Evolutionary conservation across 768 basidiomycete genomes (phyloP).

Genomic region (Agaricus subrufescens): DNA sequence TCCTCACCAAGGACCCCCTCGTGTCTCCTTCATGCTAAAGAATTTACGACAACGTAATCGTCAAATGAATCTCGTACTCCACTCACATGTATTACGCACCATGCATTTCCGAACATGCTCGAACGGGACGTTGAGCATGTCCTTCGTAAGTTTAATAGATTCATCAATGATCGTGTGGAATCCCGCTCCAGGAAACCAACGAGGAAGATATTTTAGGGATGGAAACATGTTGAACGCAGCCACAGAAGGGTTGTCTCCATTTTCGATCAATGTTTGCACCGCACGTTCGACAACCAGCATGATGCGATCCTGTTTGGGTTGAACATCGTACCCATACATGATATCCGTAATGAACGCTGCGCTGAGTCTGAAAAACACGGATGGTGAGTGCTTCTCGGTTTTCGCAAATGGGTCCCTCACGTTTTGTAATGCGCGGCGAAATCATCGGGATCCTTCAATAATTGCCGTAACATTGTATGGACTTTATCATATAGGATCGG

Average conservation of each 20-base stretch:
- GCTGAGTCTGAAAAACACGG: neutral
- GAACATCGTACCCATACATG: conserved; percentile 28
- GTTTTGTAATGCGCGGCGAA: conserved; percentile 5
- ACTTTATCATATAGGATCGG: neutral
- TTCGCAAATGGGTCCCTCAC: neutral
- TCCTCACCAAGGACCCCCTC: conserved; percentile 5
- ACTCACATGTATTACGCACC: conserved; percentile 9
- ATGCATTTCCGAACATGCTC: conserved; percentile 15
- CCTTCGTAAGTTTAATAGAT: conserved; percentile 8
- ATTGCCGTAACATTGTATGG: neutral
- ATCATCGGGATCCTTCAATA: neutral
- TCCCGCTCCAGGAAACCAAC: conserved; percentile 27
- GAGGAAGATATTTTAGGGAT: conserved; percentile 20
- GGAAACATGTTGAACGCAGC: conserved; percentile 21
- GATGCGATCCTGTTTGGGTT: conserved; percentile 18
- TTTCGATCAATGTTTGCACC: conserved; percentile 12
- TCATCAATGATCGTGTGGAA: conserved; percentile 18
- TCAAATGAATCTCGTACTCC: neutral
- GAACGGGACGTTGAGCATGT: conserved; percentile 18
- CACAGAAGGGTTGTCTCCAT: conserved; percentile 17
- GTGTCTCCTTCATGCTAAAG: conserved; percentile 9
- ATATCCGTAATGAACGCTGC: conserved; percentile 10
- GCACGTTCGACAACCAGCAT: conserved; percentile 17
- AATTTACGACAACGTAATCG: neutral
- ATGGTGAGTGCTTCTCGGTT: neutral